phyloP scores from a whole-genome alignment of 208 protist genomes.

The Histomonas meleagridis region DNA sequence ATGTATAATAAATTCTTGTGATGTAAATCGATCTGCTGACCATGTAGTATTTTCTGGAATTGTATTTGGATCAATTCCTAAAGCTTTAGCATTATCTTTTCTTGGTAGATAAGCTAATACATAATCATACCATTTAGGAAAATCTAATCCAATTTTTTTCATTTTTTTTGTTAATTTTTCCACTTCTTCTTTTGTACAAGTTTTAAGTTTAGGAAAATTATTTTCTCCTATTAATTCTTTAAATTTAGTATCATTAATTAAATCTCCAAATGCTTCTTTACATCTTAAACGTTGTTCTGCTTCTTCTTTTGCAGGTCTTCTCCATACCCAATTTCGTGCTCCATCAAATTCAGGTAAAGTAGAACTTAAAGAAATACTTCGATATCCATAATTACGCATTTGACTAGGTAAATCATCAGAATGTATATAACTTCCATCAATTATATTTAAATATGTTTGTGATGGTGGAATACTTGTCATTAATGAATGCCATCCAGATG shows the following conservation, averaged over 20 bases:
- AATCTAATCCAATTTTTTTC: not conserved
- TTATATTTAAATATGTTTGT: not conserved
- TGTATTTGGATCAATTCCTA: not conserved
- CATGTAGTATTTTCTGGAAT: not conserved
- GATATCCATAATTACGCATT: not conserved
- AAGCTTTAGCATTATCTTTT: not conserved
- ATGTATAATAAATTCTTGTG: not conserved
- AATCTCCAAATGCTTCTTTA: not conserved
- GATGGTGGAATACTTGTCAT: slow-evolving; percentile 7
- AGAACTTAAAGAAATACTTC: not conserved
- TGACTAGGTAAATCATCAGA: not conserved
- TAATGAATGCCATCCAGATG: not conserved
- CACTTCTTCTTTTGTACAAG: not conserved
- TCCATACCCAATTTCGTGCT: not conserved
- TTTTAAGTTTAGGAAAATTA: not conserved
- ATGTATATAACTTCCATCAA: not conserved
- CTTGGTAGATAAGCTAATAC: not conserved
- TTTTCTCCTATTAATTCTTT: not conserved
- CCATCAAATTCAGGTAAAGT: not conserved
- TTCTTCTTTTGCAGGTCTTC: not conserved
- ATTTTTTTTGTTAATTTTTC: not conserved
- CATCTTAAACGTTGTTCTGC: not conserved
- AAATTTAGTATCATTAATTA: not conserved
- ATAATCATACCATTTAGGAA: not conserved
- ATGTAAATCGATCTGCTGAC: not conserved